Base-by-base conservation (phyloP, 345 rosid species). In the Carallia brachiata region DNA sequence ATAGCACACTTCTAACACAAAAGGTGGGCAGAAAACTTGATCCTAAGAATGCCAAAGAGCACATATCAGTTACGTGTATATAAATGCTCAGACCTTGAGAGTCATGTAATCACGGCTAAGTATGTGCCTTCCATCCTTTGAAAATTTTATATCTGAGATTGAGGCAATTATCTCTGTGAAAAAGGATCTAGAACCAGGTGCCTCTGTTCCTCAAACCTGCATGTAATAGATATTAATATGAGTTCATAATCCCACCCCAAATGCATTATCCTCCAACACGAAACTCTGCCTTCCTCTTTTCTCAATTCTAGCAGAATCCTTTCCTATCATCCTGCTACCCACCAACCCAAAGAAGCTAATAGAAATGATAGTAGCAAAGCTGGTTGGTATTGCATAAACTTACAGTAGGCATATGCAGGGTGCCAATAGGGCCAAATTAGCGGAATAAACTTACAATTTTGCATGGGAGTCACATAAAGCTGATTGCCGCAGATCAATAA, bases 71-170 rank as follows among this genome's bases (percentile, higher is more conserved):
- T 17, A 19, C 15, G n/a, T 23, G 36, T 6, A 17, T 8, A 71
- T 27, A 62, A 50, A 63, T 17, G 60, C 47, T n/a, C 75, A 54
- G 71, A 96, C 99, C 99, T 96, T 96, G 61, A 96, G 96, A 48
- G 97, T 89, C 99, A 96, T 96, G 85, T 96, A 96, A 73, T 96
- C 99, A 23, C 99, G 99, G 81, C 99, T 92, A 62, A 96, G 90
- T 62, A 96, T 85, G 77, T 88, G 77, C 82, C 99, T 81, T 75
- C 99, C 99, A 70, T 90, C 85, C 80, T 80, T 92, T 30, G 91
- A 83, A 79, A 96, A 96, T 77, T 88, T 96, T 66, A 96, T 88
- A 83, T 96, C 99, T 53, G 99, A 96, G 71, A 96, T 90, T 30
- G 98, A 96, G 55, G 99, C 99, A 79, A 92, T 96, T 80, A 96